phyloP scores from a whole-genome alignment of 306 rosid genomes.

The Abrus pulchellus region DNA sequence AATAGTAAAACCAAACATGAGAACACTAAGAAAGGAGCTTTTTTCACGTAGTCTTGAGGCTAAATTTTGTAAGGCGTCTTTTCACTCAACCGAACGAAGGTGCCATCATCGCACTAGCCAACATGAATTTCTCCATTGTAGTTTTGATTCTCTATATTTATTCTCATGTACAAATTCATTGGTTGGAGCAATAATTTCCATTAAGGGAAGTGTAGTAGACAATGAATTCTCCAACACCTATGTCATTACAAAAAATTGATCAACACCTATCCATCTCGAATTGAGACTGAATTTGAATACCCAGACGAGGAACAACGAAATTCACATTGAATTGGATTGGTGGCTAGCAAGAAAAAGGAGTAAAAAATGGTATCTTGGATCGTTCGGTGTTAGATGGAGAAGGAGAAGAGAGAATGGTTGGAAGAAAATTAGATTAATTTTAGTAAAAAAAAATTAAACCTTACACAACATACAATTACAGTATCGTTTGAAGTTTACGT shows the following conservation, averaged over 20 bases:
- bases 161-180: slow-evolving; percentile 62
- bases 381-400: slow-evolving; percentile 74
- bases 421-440: slow-evolving; percentile 59
- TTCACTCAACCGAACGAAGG: slow-evolving; percentile 50
- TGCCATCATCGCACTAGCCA: slow-evolving; percentile 36
- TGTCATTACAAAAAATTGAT: slow-evolving; percentile 43
- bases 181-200: slow-evolving; percentile 56
- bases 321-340: neutral
- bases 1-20: slow-evolving; percentile 63
- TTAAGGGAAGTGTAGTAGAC: slow-evolving; percentile 57
- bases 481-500: too few species aligned
- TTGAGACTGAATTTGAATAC: slow-evolving; percentile 14
- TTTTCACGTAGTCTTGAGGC: slow-evolving; percentile 74
- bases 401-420: slow-evolving; percentile 77
- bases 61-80: slow-evolving; percentile 60
- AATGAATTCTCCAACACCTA: slow-evolving; percentile 80
- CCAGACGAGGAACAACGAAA: slow-evolving; percentile 25
- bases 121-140: slow-evolving; percentile 62
- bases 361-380: slow-evolving; percentile 64
- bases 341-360: neutral
- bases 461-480: too few species aligned
- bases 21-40: slow-evolving; percentile 86
- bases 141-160: too few species aligned
- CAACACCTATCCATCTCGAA: slow-evolving; percentile 30
- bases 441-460: too few species aligned